Percentiles rank a stretch among this genome's conserved stretches.
Conservation (phyloP, 306 rosid genomes). For the Psophocarpus tetragonolobus region DNA sequence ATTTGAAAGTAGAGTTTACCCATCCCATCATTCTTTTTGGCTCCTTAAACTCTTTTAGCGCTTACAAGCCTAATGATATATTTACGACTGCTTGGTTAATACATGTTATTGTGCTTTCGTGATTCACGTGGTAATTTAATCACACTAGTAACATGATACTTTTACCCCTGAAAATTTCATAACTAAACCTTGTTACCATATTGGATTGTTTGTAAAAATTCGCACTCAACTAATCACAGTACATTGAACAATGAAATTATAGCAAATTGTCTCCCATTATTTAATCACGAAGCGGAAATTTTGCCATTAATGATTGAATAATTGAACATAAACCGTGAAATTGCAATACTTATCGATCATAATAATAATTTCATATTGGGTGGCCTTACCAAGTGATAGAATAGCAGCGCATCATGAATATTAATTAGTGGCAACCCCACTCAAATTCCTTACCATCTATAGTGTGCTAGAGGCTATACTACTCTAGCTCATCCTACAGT, state of each 20-base stretch:
- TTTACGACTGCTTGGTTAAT: neutral
- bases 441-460: neutral
- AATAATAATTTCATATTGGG: conserved; percentile 7
- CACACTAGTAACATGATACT: too few species aligned
- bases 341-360: neutral
- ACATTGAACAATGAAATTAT: neutral
- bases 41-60: too few species aligned
- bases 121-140: neutral
- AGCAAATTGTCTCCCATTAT: conserved; percentile 22
- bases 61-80: too few species aligned
- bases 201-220: neutral
- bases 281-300: neutral
- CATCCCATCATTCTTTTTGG: too few species aligned
- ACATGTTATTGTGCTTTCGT: neutral
- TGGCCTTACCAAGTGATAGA: conserved; percentile 6
- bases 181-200: neutral
- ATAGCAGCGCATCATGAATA: neutral
- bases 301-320: conserved; percentile 15
- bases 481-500: neutral
- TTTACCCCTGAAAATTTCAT: neutral
- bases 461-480: neutral
- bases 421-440: conserved; percentile 35
- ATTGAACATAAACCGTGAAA: conserved; percentile 11
- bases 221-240: conserved; percentile 23
- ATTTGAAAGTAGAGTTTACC: too few species aligned